These are phyloP conservation scores for Vitis rotundifolia DNA, from an alignment of 164 flowering plant species.

Conservation along the genomic window DNA sequence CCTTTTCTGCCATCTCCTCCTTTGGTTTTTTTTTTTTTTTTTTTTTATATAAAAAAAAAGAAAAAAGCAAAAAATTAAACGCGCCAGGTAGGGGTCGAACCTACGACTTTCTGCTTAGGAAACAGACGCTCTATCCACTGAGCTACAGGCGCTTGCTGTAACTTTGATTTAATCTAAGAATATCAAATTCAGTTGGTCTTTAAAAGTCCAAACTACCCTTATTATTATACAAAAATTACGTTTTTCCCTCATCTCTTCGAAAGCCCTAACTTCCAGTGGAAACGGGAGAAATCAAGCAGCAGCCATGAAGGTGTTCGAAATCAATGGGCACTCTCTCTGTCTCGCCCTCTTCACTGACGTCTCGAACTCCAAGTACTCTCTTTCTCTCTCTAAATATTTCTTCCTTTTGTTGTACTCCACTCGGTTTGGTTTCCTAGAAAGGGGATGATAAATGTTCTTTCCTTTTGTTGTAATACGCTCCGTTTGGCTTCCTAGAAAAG, in stretches of 20 bases:
- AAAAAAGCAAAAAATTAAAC: neutral
- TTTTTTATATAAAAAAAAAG: too few species aligned
- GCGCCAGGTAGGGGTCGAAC: conserved; percentile 76
- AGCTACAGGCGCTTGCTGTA: conserved; percentile 84
- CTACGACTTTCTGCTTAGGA: conserved; percentile 99
- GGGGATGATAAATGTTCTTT: neutral
- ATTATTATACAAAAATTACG: too few species aligned
- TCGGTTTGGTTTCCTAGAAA: neutral
- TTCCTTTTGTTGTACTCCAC: neutral
- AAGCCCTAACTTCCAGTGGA: neutral
- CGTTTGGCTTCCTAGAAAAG: neutral
- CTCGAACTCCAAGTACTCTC: conserved; percentile 69
- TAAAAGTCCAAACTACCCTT: too few species aligned
- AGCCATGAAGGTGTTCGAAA: conserved; percentile 68
- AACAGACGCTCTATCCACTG: conserved; percentile 99
- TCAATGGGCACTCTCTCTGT: conserved; percentile 48
- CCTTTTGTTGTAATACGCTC: neutral
- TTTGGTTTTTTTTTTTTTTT: neutral
- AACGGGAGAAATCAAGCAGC: neutral
- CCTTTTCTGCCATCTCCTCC: neutral
- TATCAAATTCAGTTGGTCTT: too few species aligned
- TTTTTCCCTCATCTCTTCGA: neutral
- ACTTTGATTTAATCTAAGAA: too few species aligned
- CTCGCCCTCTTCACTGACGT: conserved; percentile 72
- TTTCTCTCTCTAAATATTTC: conserved; percentile 10